Conservation (phyloP, 768 basidiomycete species). For the Kwoniella dendrophila region DNA sequence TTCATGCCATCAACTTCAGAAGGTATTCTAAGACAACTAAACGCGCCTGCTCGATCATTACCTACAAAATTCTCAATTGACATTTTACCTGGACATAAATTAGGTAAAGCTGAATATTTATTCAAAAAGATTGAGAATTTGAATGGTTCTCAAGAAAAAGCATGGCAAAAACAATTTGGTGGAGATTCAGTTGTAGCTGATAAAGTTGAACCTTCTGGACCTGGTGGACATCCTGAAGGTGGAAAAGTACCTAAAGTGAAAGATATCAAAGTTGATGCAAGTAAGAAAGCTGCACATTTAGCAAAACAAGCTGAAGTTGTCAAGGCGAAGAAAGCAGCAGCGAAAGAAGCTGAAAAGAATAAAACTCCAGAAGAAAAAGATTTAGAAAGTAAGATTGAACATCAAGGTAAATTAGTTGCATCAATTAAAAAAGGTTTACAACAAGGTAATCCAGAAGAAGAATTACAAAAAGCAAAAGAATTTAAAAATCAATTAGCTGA, state of each 20-base stretch:
- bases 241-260: slow-evolving; percentile 56
- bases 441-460: slow-evolving; percentile 56
- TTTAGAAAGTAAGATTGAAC: slow-evolving; percentile 72
- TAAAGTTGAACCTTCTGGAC: slow-evolving; percentile 44
- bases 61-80: slow-evolving; percentile 73
- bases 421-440: slow-evolving; percentile 62
- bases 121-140: slow-evolving; percentile 90
- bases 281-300: slow-evolving; percentile 48
- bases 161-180: slow-evolving; percentile 77
- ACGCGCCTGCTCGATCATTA: slow-evolving; percentile 80
- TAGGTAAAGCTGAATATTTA: slow-evolving; percentile 83
- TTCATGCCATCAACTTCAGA: slow-evolving; percentile 93
- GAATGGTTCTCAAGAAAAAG: slow-evolving; percentile 61
- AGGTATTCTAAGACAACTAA: slow-evolving; percentile 79
- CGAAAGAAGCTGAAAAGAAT: slow-evolving; percentile 53
- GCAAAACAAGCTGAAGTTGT: slow-evolving; percentile 59
- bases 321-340: slow-evolving; percentile 59
- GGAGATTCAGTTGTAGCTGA: slow-evolving; percentile 59
- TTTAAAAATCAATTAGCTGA: slow-evolving; percentile 47
- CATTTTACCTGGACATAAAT: slow-evolving; percentile 79
- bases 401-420: slow-evolving; percentile 75
- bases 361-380: slow-evolving; percentile 74
- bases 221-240: slow-evolving; percentile 57
- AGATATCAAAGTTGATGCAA: slow-evolving; percentile 39
- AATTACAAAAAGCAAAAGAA: slow-evolving; percentile 38